These are phyloP conservation scores for Leptomonas pyrrhocoris DNA, from an alignment of 208 protist species.

Conservation along the genomic window DNA sequence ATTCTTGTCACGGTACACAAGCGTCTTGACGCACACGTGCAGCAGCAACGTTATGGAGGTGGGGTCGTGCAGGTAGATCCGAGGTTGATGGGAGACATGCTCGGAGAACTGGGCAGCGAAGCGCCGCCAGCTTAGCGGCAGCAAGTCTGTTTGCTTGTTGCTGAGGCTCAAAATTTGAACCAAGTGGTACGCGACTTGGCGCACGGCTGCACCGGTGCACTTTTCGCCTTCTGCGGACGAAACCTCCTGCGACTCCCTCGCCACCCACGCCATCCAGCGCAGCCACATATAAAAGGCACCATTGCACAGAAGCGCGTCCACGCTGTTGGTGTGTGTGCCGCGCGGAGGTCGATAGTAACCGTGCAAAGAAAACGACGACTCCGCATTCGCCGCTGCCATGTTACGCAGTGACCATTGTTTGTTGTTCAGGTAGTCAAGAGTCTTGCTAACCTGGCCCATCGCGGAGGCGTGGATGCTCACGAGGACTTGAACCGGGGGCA, in stretches of 20 bases:
- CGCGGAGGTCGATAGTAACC: conserved; percentile 40
- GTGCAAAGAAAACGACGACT: conserved; percentile 31
- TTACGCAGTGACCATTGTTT: conserved; percentile 51
- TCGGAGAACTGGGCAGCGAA: conserved; percentile 41
- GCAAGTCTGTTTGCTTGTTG: conserved; percentile 40
- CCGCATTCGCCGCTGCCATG: conserved; percentile 6
- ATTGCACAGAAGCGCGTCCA: conserved; percentile 50
- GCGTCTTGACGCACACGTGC: conserved; percentile 22
- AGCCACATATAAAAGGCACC: conserved; percentile 61
- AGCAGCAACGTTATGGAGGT: conserved; percentile 30
- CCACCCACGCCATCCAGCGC: conserved; percentile 51
- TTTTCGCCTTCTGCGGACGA: conserved; percentile 2
- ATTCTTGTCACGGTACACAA: conserved; percentile 20
- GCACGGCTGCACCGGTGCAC: conserved; percentile 5
- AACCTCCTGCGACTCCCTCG: conserved; percentile 4
- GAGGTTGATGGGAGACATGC: conserved; percentile 33
- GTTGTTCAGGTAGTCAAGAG: conserved; percentile 42
- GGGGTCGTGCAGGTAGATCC: conserved; percentile 35
- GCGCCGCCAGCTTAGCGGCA: conserved; percentile 37
- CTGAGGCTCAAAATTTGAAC: conserved; percentile 37
- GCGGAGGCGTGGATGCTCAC: conserved; percentile 40
- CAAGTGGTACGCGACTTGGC: conserved; percentile 24
- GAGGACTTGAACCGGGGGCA: conserved; percentile 24
- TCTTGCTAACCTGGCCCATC: conserved; percentile 35
- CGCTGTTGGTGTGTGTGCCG: conserved; percentile 29